phyloP scores from a whole-genome alignment of 2,329 filamentous ascomycete species.

The Botrytis aclada region DNA sequence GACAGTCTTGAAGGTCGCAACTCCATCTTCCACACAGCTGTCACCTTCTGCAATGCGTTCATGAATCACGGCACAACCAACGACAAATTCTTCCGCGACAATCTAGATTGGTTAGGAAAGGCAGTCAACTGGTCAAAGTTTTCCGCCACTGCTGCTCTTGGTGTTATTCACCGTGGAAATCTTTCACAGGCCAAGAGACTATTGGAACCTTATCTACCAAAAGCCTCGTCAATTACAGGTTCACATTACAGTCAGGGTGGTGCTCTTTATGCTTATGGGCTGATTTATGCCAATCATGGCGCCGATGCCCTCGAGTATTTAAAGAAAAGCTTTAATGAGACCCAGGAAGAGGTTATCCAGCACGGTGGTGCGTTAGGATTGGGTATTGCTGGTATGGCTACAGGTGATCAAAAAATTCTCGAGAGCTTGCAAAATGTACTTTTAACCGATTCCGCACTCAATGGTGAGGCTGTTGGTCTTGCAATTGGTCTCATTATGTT shows the following conservation, averaged over 20 bases:
- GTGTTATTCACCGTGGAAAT: conserved; percentile 95
- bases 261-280: conserved; percentile 88
- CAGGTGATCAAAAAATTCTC: conserved; percentile 84
- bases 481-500: conserved; percentile 98
- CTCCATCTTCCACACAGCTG: conserved; percentile 96
- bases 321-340: conserved; percentile 68
- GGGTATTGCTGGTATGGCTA: conserved; percentile 97
- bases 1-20: conserved; percentile 94
- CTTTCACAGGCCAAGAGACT: conserved; percentile 90
- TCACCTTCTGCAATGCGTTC: conserved; percentile 97
- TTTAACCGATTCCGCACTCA: conserved; percentile 91
- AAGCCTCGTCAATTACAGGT: conserved; percentile 70
- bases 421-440: conserved; percentile 86
- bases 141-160: conserved; percentile 90
- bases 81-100: conserved; percentile 97
- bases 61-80: conserved; percentile 99
- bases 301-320: conserved; percentile 83
- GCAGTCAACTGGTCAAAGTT: conserved; percentile 99
- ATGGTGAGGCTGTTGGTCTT: conserved; percentile 92
- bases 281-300: conserved; percentile 97
- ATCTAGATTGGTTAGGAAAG: conserved; percentile 96
- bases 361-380: conserved; percentile 93
- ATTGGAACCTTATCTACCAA: conserved; percentile 89
- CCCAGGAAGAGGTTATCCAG: conserved; percentile 89
- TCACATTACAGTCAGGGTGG: conserved; percentile 96